phyloP scores from a whole-genome alignment of 371 early-diverging fungal species.

The Rhizopus arrhizus region DNA sequence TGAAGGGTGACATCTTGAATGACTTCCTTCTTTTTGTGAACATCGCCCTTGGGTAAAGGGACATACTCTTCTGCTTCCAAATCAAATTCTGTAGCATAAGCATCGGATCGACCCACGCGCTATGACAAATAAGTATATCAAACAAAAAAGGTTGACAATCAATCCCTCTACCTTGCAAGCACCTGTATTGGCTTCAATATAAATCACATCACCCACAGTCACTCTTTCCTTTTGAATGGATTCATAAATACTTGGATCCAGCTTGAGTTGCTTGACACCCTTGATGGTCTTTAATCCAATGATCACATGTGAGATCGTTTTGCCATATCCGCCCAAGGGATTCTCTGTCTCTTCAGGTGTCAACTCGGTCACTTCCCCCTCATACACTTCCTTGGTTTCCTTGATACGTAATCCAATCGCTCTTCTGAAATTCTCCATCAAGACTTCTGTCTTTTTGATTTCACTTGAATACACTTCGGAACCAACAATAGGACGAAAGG shows the following conservation, averaged over 20 bases:
- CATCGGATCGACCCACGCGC: slow-evolving; percentile 96
- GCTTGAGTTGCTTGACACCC: slow-evolving; percentile 96
- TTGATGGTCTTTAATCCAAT: slow-evolving; percentile 98
- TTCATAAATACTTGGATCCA: slow-evolving; percentile 97
- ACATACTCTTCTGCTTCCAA: slow-evolving; percentile 97
- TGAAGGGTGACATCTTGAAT: slow-evolving; percentile 98
- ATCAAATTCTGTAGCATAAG: slow-evolving; percentile 96
- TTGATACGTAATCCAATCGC: slow-evolving; percentile 97
- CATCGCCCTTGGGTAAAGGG: slow-evolving; percentile 98
- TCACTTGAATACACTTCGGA: slow-evolving; percentile 97
- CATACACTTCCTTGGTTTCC: slow-evolving; percentile 98
- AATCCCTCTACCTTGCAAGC: slow-evolving; percentile 78
- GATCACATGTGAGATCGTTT: slow-evolving; percentile 93
- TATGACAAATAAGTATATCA: slow-evolving; percentile 14
- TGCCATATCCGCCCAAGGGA: slow-evolving; percentile 90
- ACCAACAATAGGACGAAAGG: slow-evolving; percentile 98
- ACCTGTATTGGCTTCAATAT: slow-evolving; percentile 97
- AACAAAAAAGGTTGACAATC: too few species aligned
- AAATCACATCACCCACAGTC: slow-evolving; percentile 96
- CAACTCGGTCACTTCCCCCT: slow-evolving; percentile 99
- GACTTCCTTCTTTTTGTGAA: slow-evolving; percentile 97
- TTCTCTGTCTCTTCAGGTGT: slow-evolving; percentile 96
- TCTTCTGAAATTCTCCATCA: slow-evolving; percentile 98
- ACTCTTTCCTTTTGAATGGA: slow-evolving; percentile 97
- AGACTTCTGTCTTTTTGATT: slow-evolving; percentile 97